phyloP scores from a whole-genome alignment of 2,329 filamentous ascomycete species.

The Penicillium sp. region DNA sequence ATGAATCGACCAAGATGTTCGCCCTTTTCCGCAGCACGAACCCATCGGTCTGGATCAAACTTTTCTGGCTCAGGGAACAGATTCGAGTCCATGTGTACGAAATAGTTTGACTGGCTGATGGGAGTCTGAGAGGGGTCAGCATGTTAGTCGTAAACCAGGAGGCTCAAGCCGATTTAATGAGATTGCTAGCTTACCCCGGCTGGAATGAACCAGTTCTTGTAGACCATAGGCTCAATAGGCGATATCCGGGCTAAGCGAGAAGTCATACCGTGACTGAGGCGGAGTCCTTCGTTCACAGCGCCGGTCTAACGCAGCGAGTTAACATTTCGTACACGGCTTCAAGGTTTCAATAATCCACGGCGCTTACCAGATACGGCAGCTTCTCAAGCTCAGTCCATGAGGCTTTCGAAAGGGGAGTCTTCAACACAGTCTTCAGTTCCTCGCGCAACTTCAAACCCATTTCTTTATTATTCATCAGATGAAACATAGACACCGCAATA shows the following conservation, averaged over 20 bases:
- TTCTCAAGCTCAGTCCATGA: constrained; percentile 38
- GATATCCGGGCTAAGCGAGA: constrained; percentile 23
- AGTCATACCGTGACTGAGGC: constrained; percentile 27
- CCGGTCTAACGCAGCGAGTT: constrained; percentile 13
- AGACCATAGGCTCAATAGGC: constrained; percentile 17
- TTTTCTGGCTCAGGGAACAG: constrained; percentile 23
- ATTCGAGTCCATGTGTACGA: constrained; percentile 26
- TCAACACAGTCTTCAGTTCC: constrained; percentile 34
- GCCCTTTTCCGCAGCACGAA: constrained; percentile 16
- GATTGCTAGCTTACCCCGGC: constrained; percentile 19
- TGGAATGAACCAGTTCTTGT: constrained; percentile 25
- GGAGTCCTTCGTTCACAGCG: constrained; percentile 26
- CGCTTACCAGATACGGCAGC: constrained; percentile 42
- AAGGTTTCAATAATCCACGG: background rate
- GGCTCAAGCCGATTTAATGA: too few species aligned
- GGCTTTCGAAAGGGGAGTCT: constrained; percentile 24
- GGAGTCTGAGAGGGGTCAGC: constrained; percentile 17
- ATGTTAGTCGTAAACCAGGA: too few species aligned
- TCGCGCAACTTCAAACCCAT: constrained; percentile 24
- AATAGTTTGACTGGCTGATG: constrained; percentile 29
- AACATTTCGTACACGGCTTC: background rate
- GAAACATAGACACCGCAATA: constrained; percentile 34
- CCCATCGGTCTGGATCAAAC: constrained; percentile 26
- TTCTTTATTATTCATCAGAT: constrained; percentile 28
- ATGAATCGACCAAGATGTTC: constrained; percentile 23